Evolutionary conservation across 2,329 filamentous ascomycete species (phyloP).

Genomic region (Pseudogymnoascus sp.): DNA sequence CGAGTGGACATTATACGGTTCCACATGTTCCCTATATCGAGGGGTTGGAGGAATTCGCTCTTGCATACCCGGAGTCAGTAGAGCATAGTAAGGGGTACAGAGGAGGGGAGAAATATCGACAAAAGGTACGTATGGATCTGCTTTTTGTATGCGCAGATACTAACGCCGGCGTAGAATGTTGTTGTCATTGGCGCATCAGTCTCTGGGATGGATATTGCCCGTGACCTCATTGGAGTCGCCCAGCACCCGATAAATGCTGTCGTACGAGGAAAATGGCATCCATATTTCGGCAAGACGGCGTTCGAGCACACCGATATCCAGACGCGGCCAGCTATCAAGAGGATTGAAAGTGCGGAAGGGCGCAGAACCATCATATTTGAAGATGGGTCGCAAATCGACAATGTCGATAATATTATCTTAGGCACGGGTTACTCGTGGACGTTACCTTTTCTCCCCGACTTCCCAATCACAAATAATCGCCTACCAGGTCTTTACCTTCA

Average conservation of each 20-base stretch:
- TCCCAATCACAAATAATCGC: constrained; percentile 42
- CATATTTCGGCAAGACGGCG: constrained; percentile 50
- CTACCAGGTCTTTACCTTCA: constrained; percentile 50
- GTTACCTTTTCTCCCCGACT: constrained; percentile 48
- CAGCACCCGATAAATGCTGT: constrained; percentile 43
- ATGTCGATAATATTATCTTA: constrained; percentile 56
- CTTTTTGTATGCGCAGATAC: background rate
- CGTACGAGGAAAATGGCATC: constrained; percentile 40
- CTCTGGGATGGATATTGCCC: constrained; percentile 54
- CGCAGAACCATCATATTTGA: constrained; percentile 44
- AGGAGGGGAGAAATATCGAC: constrained; percentile 47
- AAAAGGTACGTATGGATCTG: constrained; percentile 29
- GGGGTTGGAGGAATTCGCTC: constrained; percentile 50
- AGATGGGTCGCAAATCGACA: constrained; percentile 42
- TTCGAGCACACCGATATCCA: constrained; percentile 50
- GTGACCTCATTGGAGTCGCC: constrained; percentile 40
- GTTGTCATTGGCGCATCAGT: constrained; percentile 57
- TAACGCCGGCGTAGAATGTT: constrained; percentile 25
- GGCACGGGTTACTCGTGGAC: constrained; percentile 60
- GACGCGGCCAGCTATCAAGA: constrained; percentile 39
- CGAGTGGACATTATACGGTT: constrained; percentile 58
- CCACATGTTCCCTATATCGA: constrained; percentile 53
- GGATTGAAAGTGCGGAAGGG: constrained; percentile 29
- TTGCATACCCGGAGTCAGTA: constrained; percentile 43
- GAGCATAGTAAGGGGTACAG: constrained; percentile 69